phyloP scores from a whole-genome alignment of 2,329 filamentous ascomycete species.

The Fusarium agapanthi region DNA sequence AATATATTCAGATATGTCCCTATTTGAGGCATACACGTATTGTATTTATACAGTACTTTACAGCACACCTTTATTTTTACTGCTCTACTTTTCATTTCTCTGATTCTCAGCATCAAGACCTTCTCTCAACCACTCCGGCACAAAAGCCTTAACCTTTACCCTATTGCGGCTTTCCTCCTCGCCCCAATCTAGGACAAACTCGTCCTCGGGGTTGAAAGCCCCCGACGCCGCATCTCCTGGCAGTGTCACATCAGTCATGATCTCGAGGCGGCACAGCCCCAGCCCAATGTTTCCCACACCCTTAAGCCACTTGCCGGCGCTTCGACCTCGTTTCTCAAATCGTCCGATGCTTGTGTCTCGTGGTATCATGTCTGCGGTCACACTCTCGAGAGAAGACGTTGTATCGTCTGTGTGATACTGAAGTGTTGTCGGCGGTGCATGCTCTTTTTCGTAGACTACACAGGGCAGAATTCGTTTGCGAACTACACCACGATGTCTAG shows the following conservation, averaged over 20 bases:
- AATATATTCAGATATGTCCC: constrained; percentile 19
- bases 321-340: constrained; percentile 68
- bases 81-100: constrained; percentile 23
- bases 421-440: constrained; percentile 51
- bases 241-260: constrained; percentile 83
- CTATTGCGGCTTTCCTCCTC: constrained; percentile 50
- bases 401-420: constrained; percentile 54
- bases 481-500: constrained; percentile 92
- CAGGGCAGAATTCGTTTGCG: constrained; percentile 89
- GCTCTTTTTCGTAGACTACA: constrained; percentile 68
- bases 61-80: background rate
- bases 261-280: constrained; percentile 85
- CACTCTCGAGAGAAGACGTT: constrained; percentile 35
- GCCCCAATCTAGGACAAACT: constrained; percentile 67
- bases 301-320: constrained; percentile 81
- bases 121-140: constrained; percentile 76
- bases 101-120: constrained; percentile 47
- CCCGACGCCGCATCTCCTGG: constrained; percentile 73
- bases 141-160: constrained; percentile 78
- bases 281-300: constrained; percentile 88
- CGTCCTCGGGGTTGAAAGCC: constrained; percentile 67
- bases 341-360: constrained; percentile 60
- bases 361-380: constrained; percentile 51
- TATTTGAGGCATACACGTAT: background rate
- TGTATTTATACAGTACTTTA: constrained; percentile 23